phyloP scores from a whole-genome alignment of 192 early-diverging fungal species.

The Podila epicladia region DNA sequence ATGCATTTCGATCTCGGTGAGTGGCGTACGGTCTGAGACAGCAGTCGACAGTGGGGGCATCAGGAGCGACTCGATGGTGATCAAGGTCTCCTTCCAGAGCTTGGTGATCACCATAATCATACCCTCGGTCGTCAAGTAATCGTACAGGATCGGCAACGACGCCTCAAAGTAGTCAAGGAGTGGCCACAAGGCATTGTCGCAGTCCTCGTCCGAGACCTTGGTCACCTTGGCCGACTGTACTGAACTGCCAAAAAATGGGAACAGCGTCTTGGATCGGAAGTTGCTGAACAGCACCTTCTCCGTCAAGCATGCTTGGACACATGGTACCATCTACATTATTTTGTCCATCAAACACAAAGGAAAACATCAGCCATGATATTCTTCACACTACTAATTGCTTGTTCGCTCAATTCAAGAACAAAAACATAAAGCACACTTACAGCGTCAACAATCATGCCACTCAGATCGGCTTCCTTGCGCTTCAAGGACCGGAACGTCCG shows the following conservation, averaged over 20 bases:
- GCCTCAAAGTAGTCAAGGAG: slow-evolving; percentile 81
- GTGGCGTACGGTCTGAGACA: slow-evolving; percentile 65
- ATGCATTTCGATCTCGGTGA: slow-evolving; percentile 70
- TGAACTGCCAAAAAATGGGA: slow-evolving; percentile 32
- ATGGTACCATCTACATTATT: slow-evolving; percentile 64
- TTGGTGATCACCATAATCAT: slow-evolving; percentile 71
- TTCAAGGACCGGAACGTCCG: slow-evolving; percentile 77
- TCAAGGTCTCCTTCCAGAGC: slow-evolving; percentile 79
- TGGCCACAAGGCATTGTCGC: slow-evolving; percentile 73
- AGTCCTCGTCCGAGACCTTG: slow-evolving; percentile 57
- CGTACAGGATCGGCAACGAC: slow-evolving; percentile 72
- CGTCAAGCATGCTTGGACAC: slow-evolving; percentile 71
- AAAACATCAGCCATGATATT: no score
- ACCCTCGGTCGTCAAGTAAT: slow-evolving; percentile 70
- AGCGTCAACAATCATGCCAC: slow-evolving; percentile 74
- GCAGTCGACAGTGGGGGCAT: slow-evolving; percentile 75
- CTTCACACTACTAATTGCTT: no score
- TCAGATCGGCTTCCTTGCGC: slow-evolving; percentile 74
- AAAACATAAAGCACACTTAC: slow-evolving; percentile 34
- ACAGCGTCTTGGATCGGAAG: slow-evolving; percentile 41
- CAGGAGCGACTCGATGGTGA: slow-evolving; percentile 72
- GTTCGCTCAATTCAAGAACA: no score
- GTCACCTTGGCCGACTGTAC: slow-evolving; percentile 34
- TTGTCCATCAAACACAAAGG: no score
- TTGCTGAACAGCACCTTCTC: slow-evolving; percentile 65